These are phyloP conservation scores for Ashbya aceris DNA, from an alignment of 1,139 yeast genomes.

Conservation along the genomic window DNA sequence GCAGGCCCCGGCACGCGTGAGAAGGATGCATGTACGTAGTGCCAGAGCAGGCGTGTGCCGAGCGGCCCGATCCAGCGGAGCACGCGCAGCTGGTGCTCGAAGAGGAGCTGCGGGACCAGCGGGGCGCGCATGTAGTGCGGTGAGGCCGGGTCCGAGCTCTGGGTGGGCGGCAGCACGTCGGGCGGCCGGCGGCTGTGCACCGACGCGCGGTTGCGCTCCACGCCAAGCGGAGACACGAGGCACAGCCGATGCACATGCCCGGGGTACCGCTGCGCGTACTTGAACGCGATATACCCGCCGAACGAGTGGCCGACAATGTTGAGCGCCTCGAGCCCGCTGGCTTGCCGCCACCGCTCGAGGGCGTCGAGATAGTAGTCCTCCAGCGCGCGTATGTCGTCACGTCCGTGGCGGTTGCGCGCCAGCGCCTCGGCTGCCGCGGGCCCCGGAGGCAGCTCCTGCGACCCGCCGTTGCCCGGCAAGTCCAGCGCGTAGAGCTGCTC, in stretches of 20 bases:
- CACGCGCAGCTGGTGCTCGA: constrained; percentile 34
- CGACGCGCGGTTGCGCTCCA: constrained; percentile 63
- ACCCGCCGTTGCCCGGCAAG: constrained; percentile 67
- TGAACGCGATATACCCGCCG: constrained; percentile 80
- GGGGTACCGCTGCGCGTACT: constrained; percentile 72
- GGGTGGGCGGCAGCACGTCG: constrained; percentile 8
- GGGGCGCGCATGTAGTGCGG: constrained; percentile 18
- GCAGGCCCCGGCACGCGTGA: constrained; percentile 36
- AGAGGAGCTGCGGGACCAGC: constrained; percentile 23
- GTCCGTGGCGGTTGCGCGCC: constrained; percentile 5
- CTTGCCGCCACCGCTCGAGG: constrained; percentile 74
- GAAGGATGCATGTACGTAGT: constrained; percentile 49
- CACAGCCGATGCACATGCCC: constrained; percentile 53
- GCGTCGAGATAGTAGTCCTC: constrained; percentile 75
- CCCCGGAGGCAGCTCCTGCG: constrained; percentile 18
- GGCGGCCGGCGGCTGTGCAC: constrained; percentile 34
- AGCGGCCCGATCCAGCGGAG: constrained; percentile 48
- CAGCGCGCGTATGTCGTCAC: constrained; percentile 31
- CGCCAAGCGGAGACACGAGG: constrained; percentile 84
- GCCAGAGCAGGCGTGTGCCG: constrained; percentile 46
- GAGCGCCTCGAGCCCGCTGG: constrained; percentile 47
- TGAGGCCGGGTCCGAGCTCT: constrained; percentile 20
- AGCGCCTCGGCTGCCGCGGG: constrained; percentile 12
- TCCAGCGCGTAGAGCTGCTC: constrained; percentile 66
- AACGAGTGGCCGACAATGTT: constrained; percentile 83